Base-by-base conservation (phyloP, 768 basidiomycete genomes). In the Russula dissimulans region DNA sequence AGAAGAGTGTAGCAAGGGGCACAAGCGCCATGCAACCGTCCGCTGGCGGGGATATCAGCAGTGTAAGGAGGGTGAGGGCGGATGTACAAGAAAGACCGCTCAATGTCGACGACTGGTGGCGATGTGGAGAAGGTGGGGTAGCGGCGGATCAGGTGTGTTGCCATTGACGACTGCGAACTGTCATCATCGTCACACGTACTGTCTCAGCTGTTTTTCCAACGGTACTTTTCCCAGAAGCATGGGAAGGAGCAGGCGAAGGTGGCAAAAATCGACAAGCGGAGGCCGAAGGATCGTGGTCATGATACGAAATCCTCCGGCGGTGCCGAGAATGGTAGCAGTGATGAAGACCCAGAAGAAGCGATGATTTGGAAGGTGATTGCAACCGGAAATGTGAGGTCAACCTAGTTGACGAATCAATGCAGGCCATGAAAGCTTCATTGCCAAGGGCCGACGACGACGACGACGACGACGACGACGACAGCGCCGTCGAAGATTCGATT, bases 21-120 rank as follows among this genome's bases (percentile, higher is more conserved):
- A 78, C 83, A 0, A 91, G 87, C 62, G 89, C 90, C 56, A 98
- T 98, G 97, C 95, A 99, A 74, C 93, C 93, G n/a, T 84, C 86
- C 1, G 87, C 88, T 5, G 78, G 77, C 1, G 65, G 80, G n/a
- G 86, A 86, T 59, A 76, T 79, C 12, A 74, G 74, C 2, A 83
- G 89, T 3, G 84, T 91, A 43, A 91, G 87, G 73, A 78, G 92
- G 44, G 69, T 83, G 47, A 83, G 80, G 67, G 84, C 85, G 3
- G 82, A 86, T 58, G 74, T 79, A 34, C 74, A 72, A 50, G 72
- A 74, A 3, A 69, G 68, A 29, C 68, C 79, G 61, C 82, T 95
- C 52, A 95, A 97, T 67, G 84, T 87, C 42, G 82, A 82, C 47
- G 76, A 70, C 52, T 97, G 93, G 72, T 81, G 88, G 81, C 82